Evolutionary conservation across 2,329 filamentous ascomycete genomes (phyloP).

Genomic region (Cryphonectria naterciae): DNA sequence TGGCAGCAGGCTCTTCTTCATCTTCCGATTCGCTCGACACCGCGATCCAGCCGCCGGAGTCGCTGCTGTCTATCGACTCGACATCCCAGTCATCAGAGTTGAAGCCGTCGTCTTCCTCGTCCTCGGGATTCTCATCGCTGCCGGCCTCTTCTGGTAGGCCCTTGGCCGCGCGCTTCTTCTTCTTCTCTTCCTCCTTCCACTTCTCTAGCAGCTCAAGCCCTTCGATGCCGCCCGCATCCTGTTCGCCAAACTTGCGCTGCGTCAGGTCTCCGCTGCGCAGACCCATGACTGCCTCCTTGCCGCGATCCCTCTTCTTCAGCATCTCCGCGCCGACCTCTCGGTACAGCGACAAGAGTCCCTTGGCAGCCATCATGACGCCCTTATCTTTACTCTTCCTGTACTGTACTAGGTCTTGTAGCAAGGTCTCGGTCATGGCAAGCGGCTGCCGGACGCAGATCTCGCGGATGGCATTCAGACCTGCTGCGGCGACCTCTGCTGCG

Average conservation of each 20-base stretch:
- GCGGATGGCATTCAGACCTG: slow-evolving; percentile 90
- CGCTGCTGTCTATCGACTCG: slow-evolving; percentile 62
- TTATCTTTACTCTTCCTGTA: slow-evolving; percentile 98
- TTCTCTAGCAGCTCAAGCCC: slow-evolving; percentile 88
- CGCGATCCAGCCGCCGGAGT: slow-evolving; percentile 91
- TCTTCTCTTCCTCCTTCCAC: slow-evolving; percentile 90
- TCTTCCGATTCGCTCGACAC: slow-evolving; percentile 80
- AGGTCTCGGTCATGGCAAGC: slow-evolving; percentile 91
- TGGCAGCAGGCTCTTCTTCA: slow-evolving; percentile 69
- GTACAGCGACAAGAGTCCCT: slow-evolving; percentile 87
- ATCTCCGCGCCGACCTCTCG: slow-evolving; percentile 89
- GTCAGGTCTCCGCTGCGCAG: slow-evolving; percentile 74
- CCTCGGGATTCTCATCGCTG: slow-evolving; percentile 61
- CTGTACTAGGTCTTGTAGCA: slow-evolving; percentile 94
- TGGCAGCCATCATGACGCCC: slow-evolving; percentile 98
- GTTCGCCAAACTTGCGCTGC: slow-evolving; percentile 81
- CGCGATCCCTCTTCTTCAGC: slow-evolving; percentile 85
- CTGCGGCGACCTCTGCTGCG: slow-evolving; percentile 86
- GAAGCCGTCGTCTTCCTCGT: slow-evolving; percentile 63
- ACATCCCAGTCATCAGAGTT: slow-evolving; percentile 69
- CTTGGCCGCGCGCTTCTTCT: slow-evolving; percentile 70
- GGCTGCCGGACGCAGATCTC: slow-evolving; percentile 93
- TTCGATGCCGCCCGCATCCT: slow-evolving; percentile 80
- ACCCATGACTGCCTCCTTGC: slow-evolving; percentile 86
- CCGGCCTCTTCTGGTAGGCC: slow-evolving; percentile 67